Percentiles rank a stretch among this genome's conserved stretches.
Conservation (phyloP, 257 asterid genomes). For the Verbena officinalis region DNA sequence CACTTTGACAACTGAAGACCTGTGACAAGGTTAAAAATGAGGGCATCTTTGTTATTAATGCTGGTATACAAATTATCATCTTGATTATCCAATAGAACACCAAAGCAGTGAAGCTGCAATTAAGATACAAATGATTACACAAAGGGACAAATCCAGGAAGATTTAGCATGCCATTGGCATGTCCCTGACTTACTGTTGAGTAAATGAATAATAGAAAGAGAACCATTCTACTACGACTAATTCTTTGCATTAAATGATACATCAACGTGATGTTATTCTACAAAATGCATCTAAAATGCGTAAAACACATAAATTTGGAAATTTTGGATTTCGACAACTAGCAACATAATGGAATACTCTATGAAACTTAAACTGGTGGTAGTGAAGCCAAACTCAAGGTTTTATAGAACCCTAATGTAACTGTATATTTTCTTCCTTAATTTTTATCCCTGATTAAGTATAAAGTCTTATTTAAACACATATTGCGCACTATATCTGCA, state of each 20-base stretch:
- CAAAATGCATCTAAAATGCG: conserved; percentile 8
- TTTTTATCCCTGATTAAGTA: too few species aligned
- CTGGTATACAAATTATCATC: conserved; percentile 50
- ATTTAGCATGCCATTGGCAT: conserved; percentile 14
- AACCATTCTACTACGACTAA: not conserved
- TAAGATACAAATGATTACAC: conserved; percentile 19
- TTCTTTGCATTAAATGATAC: conserved; percentile 14
- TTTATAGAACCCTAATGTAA: not conserved
- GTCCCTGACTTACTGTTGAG: conserved; percentile 10
- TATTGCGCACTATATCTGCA: too few species aligned
- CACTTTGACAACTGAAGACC: conserved; percentile 93
- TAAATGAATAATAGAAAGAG: conserved; percentile 20
- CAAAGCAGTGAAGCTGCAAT: conserved; percentile 91
- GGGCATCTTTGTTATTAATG: conserved; percentile 63
- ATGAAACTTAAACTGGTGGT: not conserved
- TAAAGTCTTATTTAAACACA: too few species aligned
- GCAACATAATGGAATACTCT: too few species aligned
- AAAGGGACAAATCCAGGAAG: conserved; percentile 10
- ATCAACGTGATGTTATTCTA: conserved; percentile 9
- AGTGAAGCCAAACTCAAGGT: too few species aligned
- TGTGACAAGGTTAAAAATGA: conserved; percentile 70
- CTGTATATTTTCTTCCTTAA: not conserved
- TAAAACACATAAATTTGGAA: not conserved
- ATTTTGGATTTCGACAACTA: too few species aligned
- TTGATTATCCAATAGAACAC: conserved; percentile 71